phyloP scores from a whole-genome alignment of 1,139 yeast species.

The Pichia norvegensis region DNA sequence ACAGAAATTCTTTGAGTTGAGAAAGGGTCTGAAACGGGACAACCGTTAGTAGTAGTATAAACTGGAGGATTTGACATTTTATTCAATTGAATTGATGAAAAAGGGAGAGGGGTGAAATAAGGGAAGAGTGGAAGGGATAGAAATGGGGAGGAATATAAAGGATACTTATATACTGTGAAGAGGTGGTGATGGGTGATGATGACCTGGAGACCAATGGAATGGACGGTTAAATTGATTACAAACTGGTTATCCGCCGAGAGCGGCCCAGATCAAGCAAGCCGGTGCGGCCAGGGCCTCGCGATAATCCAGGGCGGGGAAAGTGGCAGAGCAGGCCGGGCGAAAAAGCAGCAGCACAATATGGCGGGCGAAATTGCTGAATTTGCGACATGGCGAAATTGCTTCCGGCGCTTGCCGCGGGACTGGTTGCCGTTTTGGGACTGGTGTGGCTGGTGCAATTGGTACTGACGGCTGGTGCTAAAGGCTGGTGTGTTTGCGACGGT shows the following conservation, averaged over 20 bases:
- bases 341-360: no score
- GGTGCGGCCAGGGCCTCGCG: neutral
- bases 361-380: neutral
- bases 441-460: neutral
- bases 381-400: no score
- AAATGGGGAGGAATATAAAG: neutral
- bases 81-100: slow-evolving; percentile 3
- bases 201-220: neutral
- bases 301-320: neutral
- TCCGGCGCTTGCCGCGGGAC: neutral
- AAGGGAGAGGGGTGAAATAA: neutral
- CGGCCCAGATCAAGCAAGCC: no score
- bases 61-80: slow-evolving; percentile 29
- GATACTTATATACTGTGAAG: no score
- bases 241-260: no score
- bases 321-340: no score
- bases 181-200: no score
- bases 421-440: neutral
- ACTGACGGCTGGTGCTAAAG: neutral
- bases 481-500: neutral
- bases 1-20: slow-evolving; percentile 29
- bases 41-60: slow-evolving; percentile 30
- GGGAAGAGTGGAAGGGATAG: neutral
- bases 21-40: slow-evolving; percentile 29
- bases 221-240: neutral